These are phyloP conservation scores for Syncephalis fuscata DNA, from an alignment of 371 early-diverging fungal genomes.

Conservation along the genomic window DNA sequence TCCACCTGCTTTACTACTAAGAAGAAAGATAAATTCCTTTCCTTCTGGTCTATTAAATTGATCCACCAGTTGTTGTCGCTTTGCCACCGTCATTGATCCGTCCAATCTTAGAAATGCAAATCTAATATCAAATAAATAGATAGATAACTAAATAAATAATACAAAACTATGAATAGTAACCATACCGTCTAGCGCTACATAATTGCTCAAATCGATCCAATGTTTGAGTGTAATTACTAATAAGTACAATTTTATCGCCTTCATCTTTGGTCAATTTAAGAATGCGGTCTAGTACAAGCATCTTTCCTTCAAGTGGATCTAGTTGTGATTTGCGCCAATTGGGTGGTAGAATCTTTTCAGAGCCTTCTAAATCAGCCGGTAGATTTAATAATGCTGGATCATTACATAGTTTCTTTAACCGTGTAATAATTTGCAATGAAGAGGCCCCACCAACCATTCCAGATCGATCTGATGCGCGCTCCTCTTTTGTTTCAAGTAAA, in stretches of 20 bases:
- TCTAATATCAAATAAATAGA: slow-evolving; percentile 11
- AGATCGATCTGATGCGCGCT: no score
- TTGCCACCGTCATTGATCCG: slow-evolving; percentile 78
- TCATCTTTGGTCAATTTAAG: slow-evolving; percentile 43
- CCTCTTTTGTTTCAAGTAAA: slow-evolving; percentile 28
- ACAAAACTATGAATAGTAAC: neutral
- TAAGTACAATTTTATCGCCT: slow-evolving; percentile 88
- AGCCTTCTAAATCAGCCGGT: slow-evolving; percentile 46
- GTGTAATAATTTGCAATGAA: slow-evolving; percentile 74
- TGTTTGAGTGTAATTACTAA: slow-evolving; percentile 96
- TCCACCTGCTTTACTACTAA: slow-evolving; percentile 96
- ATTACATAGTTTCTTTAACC: slow-evolving; percentile 89
- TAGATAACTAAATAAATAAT: neutral
- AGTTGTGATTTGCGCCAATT: slow-evolving; percentile 10
- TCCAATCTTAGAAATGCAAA: slow-evolving; percentile 77
- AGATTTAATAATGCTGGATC: slow-evolving; percentile 72
- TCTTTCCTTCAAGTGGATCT: slow-evolving; percentile 33
- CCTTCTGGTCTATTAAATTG: slow-evolving; percentile 83
- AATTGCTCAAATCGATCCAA: slow-evolving; percentile 83
- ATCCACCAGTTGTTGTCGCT: slow-evolving; percentile 86
- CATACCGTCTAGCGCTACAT: slow-evolving; percentile 54
- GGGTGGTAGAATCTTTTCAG: slow-evolving; percentile 33
- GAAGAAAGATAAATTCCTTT: slow-evolving; percentile 76
- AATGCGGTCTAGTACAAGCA: slow-evolving; percentile 65
- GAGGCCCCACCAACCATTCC: slow-evolving; percentile 19